Evolutionary conservation across 305 asterid species (phyloP).

Genomic region (Salvia sclarea): DNA sequence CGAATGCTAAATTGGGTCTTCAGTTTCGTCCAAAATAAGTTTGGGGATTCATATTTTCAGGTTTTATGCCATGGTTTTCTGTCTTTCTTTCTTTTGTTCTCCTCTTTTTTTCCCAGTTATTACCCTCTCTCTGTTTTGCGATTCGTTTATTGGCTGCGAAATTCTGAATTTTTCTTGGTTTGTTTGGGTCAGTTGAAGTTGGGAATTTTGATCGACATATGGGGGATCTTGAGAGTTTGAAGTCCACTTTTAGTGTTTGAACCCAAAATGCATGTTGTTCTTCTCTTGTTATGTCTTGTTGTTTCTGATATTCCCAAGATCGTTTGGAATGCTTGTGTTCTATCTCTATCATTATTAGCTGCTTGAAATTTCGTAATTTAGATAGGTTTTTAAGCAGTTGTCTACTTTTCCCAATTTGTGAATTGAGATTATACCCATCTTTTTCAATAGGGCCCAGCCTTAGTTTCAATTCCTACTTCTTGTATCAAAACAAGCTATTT

Average conservation of each 20-base stretch:
- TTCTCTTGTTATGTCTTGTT: background rate
- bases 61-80: background rate
- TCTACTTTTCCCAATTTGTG: constrained; percentile 19
- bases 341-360: constrained; percentile 24
- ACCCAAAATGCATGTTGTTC: constrained; percentile 16
- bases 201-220: constrained; percentile 26
- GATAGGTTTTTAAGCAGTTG: constrained; percentile 25
- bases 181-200: constrained; percentile 15
- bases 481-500: constrained; percentile 23
- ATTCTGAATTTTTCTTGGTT: background rate
- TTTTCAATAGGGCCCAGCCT: constrained; percentile 44
- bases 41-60: constrained; percentile 10
- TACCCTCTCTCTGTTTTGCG: background rate
- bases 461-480: constrained; percentile 13
- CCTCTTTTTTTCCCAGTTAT: background rate
- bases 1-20: constrained; percentile 25
- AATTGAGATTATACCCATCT: constrained; percentile 29
- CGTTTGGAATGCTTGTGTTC: background rate
- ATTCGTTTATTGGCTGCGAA: constrained; percentile 6
- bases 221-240: constrained; percentile 36
- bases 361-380: constrained; percentile 22
- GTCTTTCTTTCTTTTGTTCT: background rate
- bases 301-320: constrained; percentile 13
- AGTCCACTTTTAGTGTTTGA: constrained; percentile 17
- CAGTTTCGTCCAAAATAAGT: constrained; percentile 8